These are phyloP conservation scores for Inonotus obliquus DNA, from an alignment of 1,284 basidiomycete species.

Conservation along the genomic window DNA sequence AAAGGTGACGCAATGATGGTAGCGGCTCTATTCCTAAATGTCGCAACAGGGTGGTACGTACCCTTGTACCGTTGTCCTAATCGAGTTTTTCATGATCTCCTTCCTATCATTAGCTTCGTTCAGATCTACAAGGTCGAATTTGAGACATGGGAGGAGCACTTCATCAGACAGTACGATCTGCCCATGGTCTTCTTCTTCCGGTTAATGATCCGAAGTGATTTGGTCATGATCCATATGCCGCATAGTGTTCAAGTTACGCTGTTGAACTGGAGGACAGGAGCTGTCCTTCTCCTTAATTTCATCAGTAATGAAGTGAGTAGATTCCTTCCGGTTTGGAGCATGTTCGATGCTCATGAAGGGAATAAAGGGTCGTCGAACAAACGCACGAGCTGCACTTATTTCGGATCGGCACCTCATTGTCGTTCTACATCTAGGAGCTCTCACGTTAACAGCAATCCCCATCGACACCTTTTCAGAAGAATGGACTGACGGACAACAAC, in stretches of 20 bases:
- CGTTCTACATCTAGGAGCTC: slow-evolving; percentile 2
- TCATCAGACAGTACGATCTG: background rate
- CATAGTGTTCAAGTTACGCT: slow-evolving; percentile 3
- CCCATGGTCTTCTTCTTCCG: slow-evolving; percentile 5
- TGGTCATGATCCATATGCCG: slow-evolving; percentile 9
- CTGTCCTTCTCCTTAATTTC: background rate
- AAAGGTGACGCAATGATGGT: background rate
- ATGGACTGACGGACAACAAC: background rate
- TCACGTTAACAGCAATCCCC: slow-evolving; percentile 1
- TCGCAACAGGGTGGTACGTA: background rate
- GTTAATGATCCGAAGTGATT: slow-evolving; percentile 2
- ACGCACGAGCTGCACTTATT: background rate
- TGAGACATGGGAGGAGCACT: background rate
- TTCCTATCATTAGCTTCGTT: background rate
- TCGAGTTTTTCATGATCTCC: background rate
- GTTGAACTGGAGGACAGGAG: background rate
- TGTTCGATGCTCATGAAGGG: background rate
- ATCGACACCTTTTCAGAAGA: background rate
- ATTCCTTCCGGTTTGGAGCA: too few species aligned
- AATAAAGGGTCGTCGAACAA: background rate
- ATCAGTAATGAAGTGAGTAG: background rate
- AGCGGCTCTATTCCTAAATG: background rate
- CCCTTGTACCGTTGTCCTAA: background rate
- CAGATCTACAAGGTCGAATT: slow-evolving; percentile 3
- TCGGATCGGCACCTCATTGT: slow-evolving; percentile 2